Evolutionary conservation across 768 basidiomycete genomes (phyloP).

Genomic region (Phylloporus scabripes): DNA sequence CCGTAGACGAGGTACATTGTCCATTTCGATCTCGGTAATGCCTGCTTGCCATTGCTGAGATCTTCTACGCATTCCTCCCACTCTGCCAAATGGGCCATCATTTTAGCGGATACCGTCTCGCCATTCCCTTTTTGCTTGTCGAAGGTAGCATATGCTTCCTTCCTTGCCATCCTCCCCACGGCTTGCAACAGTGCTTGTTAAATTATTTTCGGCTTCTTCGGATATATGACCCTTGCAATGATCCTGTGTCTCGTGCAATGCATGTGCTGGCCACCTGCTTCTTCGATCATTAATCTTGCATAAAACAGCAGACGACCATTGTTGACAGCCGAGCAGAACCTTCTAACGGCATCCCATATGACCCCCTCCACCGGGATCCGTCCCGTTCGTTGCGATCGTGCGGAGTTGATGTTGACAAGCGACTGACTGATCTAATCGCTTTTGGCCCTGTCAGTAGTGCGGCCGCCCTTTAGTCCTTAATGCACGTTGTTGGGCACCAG

Average conservation of each 20-base stretch:
- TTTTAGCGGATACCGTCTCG: slow-evolving; percentile 6
- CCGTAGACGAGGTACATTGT: slow-evolving; percentile 33
- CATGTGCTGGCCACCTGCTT: slow-evolving; percentile 12
- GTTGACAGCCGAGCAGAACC: slow-evolving; percentile 25
- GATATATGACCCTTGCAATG: slow-evolving; percentile 19
- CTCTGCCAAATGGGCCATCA: slow-evolving; percentile 3
- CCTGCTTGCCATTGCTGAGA: slow-evolving; percentile 14
- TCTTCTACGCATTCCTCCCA: slow-evolving; percentile 7
- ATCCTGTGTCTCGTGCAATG: slow-evolving; percentile 19
- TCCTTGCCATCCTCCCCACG: slow-evolving; percentile 2
- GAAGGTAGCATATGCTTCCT: background rate
- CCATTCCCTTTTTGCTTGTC: background rate
- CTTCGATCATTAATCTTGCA: slow-evolving; percentile 11
- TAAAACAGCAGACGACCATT: slow-evolving; percentile 5
- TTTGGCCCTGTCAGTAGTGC: slow-evolving; percentile 10
- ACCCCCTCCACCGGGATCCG: slow-evolving; percentile 27
- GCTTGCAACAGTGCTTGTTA: slow-evolving; percentile 7
- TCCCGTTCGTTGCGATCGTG: slow-evolving; percentile 24
- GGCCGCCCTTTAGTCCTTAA: slow-evolving; percentile 15
- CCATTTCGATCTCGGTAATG: slow-evolving; percentile 19
- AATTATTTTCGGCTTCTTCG: slow-evolving; percentile 10
- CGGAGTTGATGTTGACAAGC: slow-evolving; percentile 13
- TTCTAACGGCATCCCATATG: slow-evolving; percentile 21
- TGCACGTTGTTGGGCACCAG: slow-evolving; percentile 9
- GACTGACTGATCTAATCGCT: slow-evolving; percentile 23